Percentiles rank a stretch among this genome's conserved stretches.
Conservation (phyloP, 768 basidiomycete species). For the Russula olivacea region DNA sequence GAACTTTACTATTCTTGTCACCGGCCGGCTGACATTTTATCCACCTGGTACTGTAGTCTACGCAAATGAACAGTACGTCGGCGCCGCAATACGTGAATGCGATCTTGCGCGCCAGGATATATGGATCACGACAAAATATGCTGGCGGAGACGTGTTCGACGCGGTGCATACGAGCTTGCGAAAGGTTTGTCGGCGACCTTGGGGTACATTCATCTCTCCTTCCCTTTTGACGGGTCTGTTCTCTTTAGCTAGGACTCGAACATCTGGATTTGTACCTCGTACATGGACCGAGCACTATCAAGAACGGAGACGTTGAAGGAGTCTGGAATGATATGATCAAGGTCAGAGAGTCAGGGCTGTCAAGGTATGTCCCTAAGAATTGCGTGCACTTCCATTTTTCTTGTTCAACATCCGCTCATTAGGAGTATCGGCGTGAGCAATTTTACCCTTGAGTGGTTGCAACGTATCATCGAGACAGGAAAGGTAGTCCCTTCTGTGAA, state of each 20-base stretch:
- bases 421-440: conserved; percentile 76
- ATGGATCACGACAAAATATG: conserved; percentile 46
- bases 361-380: conserved; percentile 30
- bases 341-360: conserved; percentile 40
- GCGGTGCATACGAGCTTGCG: conserved; percentile 44
- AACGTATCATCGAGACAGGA: conserved; percentile 46
- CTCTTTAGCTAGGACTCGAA: conserved; percentile 51
- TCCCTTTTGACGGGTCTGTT: not conserved
- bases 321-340: conserved; percentile 55
- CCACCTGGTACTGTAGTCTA: conserved; percentile 28
- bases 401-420: not conserved
- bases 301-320: conserved; percentile 32
- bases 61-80: conserved; percentile 36
- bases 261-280: conserved; percentile 69
- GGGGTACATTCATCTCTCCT: not conserved
- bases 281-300: conserved; percentile 40
- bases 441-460: conserved; percentile 48
- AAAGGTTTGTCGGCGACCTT: conserved; percentile 35
- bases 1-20: conserved; percentile 10
- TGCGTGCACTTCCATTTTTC: not conserved
- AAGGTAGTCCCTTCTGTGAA: conserved; percentile 61
- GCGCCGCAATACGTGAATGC: conserved; percentile 34
- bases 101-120: conserved; percentile 34
- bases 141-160: conserved; percentile 33
- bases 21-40: not conserved